Percentiles rank a stretch among this genome's conserved stretches.
phyloP scores from a whole-genome alignment of 345 rosid species.

The Turritis glabra region DNA sequence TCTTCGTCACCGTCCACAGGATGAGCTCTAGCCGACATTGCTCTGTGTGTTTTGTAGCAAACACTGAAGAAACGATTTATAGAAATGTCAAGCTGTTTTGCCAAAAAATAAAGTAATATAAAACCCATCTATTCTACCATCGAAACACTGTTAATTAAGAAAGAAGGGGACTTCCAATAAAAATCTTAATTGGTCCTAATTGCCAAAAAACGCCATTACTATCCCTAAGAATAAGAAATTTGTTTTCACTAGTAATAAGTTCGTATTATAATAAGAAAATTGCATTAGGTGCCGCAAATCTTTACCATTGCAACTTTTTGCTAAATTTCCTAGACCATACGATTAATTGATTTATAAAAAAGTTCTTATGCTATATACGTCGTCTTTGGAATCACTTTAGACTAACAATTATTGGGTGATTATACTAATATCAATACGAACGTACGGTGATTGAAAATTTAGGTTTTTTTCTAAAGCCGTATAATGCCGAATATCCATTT shows the following conservation, averaged over 20 bases:
- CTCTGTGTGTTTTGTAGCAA: slow-evolving; percentile 12
- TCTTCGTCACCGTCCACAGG: slow-evolving; percentile 24
- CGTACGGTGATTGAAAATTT: background rate
- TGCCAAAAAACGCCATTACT: background rate
- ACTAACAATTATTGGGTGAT: slow-evolving; percentile 5
- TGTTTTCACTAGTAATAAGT: background rate
- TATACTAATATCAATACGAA: background rate
- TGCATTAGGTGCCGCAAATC: background rate
- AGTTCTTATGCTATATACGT: background rate
- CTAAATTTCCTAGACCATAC: background rate
- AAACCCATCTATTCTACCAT: too few species aligned
- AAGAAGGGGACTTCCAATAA: background rate
- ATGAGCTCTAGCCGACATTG: slow-evolving; percentile 27
- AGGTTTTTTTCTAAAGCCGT: background rate
- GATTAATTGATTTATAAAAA: background rate
- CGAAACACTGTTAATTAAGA: background rate
- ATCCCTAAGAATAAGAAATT: background rate
- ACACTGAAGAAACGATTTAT: slow-evolving; percentile 17
- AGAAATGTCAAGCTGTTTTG: slow-evolving; percentile 3
- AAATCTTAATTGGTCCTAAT: background rate
- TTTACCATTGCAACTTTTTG: background rate
- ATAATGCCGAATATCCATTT: slow-evolving; percentile 12
- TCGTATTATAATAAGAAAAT: background rate
- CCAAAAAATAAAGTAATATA: background rate
- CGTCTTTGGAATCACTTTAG: slow-evolving; percentile 18